A percentile compares a stretch with the other conserved stretches of the same genome.
Evolutionary conservation across 345 rosid species (phyloP).

Genomic region (Sonneratia caseolaris): DNA sequence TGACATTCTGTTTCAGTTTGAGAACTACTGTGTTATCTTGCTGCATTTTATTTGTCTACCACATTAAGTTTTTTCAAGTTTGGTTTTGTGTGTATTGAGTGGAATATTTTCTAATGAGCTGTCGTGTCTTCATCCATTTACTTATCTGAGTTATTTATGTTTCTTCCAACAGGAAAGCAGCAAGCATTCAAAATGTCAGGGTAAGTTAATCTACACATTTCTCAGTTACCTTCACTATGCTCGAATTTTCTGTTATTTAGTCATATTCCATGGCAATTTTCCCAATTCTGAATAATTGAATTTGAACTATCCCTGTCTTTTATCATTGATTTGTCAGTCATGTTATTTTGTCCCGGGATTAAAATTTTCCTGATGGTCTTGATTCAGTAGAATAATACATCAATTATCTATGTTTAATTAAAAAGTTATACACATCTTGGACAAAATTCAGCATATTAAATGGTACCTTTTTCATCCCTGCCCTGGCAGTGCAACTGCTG

Average conservation of each 20-base stretch:
- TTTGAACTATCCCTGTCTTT: neutral
- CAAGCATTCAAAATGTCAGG: slow-evolving; percentile 9
- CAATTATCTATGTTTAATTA: neutral
- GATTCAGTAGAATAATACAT: neutral
- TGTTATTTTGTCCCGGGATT: neutral
- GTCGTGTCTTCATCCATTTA: neutral
- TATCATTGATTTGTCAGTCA: neutral
- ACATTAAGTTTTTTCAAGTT: neutral
- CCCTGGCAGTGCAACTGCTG: neutral
- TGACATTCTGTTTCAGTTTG: neutral
- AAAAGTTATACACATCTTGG: neutral
- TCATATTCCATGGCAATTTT: neutral
- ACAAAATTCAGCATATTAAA: neutral
- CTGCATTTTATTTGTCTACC: neutral
- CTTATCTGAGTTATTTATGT: slow-evolving; percentile 2
- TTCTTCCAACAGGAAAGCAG: slow-evolving; percentile 7
- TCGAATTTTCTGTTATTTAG: neutral
- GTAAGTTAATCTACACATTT: slow-evolving; percentile 1
- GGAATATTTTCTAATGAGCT: neutral
- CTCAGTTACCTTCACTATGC: neutral
- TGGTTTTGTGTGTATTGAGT: neutral
- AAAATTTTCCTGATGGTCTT: neutral
- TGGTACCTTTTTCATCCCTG: neutral
- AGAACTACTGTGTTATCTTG: neutral
- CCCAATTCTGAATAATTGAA: neutral